phyloP scores from a whole-genome alignment of 2,329 filamentous ascomycete species.

The Periconia sp. region DNA sequence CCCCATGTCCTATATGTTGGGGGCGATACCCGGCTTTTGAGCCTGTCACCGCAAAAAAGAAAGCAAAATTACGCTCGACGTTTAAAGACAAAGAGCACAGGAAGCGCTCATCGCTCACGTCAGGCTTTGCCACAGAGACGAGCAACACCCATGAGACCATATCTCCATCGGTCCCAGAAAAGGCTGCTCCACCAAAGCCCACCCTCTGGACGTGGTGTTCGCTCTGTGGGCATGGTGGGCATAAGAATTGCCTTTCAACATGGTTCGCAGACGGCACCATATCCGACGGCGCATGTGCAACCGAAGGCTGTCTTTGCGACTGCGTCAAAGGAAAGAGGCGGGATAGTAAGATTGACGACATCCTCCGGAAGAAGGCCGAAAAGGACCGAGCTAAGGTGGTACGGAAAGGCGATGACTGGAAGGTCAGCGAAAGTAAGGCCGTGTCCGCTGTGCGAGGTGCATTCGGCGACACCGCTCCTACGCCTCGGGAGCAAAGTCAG shows the following conservation, averaged over 20 bases:
- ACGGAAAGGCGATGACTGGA: slow-evolving; percentile 49
- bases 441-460: slow-evolving; percentile 47
- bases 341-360: slow-evolving; percentile 38
- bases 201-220: slow-evolving; percentile 64
- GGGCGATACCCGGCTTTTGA: slow-evolving; percentile 50
- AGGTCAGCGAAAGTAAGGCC: slow-evolving; percentile 51
- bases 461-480: slow-evolving; percentile 27
- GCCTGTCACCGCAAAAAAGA: slow-evolving; percentile 35
- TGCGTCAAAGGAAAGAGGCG: slow-evolving; percentile 58
- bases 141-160: slow-evolving; percentile 19
- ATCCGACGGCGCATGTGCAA: slow-evolving; percentile 63
- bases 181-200: slow-evolving; percentile 30
- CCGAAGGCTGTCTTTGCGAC: slow-evolving; percentile 65
- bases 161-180: slow-evolving; percentile 31
- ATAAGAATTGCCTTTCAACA: slow-evolving; percentile 61
- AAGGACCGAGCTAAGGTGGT: slow-evolving; percentile 43
- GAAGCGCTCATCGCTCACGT: slow-evolving; percentile 30
- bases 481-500: slow-evolving; percentile 19
- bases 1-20: slow-evolving; percentile 53
- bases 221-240: slow-evolving; percentile 66
- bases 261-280: slow-evolving; percentile 59
- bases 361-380: slow-evolving; percentile 36
- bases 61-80: slow-evolving; percentile 27
- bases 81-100: slow-evolving; percentile 30
- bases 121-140: slow-evolving; percentile 10